These are phyloP conservation scores for Neoboletus brunneissimus DNA, from an alignment of 768 basidiomycete species.

Conservation along the genomic window DNA sequence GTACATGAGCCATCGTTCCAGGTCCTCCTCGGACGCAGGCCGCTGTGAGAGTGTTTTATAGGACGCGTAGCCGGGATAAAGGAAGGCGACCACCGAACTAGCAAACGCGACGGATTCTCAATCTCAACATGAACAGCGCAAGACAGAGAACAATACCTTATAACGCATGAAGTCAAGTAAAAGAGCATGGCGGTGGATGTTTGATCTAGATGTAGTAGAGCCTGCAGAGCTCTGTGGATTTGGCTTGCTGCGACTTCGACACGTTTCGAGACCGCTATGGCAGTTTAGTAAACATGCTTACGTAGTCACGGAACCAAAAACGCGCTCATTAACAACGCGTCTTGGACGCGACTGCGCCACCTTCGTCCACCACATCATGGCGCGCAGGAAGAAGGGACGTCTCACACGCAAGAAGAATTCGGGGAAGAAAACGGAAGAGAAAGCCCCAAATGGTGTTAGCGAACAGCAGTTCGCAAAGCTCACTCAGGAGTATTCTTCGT, in stretches of 20 bases:
- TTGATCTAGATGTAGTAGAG: slow-evolving; percentile 4
- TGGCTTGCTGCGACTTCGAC: slow-evolving; percentile 5
- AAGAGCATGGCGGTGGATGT: slow-evolving; percentile 35
- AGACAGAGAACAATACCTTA: slow-evolving; percentile 41
- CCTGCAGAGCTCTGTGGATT: not conserved
- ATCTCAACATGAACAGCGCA: not conserved
- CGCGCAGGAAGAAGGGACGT: slow-evolving; percentile 22
- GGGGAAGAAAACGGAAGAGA: not conserved
- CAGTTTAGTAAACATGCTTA: slow-evolving; percentile 21
- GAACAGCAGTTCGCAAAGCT: slow-evolving; percentile 14
- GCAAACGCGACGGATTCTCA: not conserved
- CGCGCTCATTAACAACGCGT: slow-evolving; percentile 32
- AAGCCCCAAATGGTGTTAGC: slow-evolving; percentile 5
- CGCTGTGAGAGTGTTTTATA: slow-evolving; percentile 89
- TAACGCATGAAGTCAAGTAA: slow-evolving; percentile 40
- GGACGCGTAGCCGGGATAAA: slow-evolving; percentile 95
- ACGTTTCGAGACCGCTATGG: slow-evolving; percentile 5
- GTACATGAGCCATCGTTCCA: slow-evolving; percentile 97
- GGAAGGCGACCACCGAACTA: slow-evolving; percentile 73
- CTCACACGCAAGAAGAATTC: slow-evolving; percentile 18
- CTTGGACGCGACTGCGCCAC: slow-evolving; percentile 18
- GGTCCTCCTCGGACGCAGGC: slow-evolving; percentile 78
- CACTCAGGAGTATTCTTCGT: slow-evolving; percentile 1
- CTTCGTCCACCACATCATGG: slow-evolving; percentile 17
- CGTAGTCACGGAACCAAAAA: slow-evolving; percentile 11